A percentile compares a stretch with the other conserved stretches of the same genome.
phyloP scores from a whole-genome alignment of 2,329 filamentous ascomycete genomes.

The Trichoderma sp. region DNA sequence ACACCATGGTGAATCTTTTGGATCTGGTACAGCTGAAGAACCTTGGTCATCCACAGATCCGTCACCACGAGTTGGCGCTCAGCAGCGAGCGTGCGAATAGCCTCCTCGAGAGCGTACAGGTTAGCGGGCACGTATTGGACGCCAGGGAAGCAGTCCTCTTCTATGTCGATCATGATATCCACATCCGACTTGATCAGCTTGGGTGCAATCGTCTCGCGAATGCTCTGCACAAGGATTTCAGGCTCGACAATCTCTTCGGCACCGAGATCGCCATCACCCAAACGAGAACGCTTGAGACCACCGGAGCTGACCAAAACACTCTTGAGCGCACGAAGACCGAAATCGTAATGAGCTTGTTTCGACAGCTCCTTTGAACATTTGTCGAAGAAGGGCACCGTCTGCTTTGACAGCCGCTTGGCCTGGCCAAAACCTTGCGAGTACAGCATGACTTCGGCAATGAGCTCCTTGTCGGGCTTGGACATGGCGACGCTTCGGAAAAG shows the following conservation, averaged over 20 bases:
- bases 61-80: constrained; percentile 87
- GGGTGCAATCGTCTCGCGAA: constrained; percentile 95
- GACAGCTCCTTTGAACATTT: constrained; percentile 76
- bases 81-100: constrained; percentile 76
- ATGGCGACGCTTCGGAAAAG: constrained; percentile 98
- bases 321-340: constrained; percentile 94
- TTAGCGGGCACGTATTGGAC: constrained; percentile 90
- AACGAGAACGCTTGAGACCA: constrained; percentile 82
- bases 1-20: constrained; percentile 98
- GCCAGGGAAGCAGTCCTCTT: constrained; percentile 83
- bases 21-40: constrained; percentile 95
- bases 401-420: constrained; percentile 87
- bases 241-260: constrained; percentile 79
- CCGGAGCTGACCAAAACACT: constrained; percentile 98
- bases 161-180: constrained; percentile 79
- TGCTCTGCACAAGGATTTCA: constrained; percentile 97
- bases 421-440: constrained; percentile 99
- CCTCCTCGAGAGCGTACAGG: constrained; percentile 71
- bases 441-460: constrained; percentile 99
- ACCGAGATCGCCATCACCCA: constrained; percentile 56
- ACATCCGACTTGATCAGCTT: constrained; percentile 94
- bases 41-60: constrained; percentile 96
- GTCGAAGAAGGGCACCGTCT: constrained; percentile 98
- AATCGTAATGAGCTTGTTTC: constrained; percentile 98
- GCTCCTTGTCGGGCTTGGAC: constrained; percentile 99